Evolutionary conservation across 306 rosid genomes (phyloP), one percentile per base, ranked within the genome.

Genomic region (Lupinus albus): DNA sequence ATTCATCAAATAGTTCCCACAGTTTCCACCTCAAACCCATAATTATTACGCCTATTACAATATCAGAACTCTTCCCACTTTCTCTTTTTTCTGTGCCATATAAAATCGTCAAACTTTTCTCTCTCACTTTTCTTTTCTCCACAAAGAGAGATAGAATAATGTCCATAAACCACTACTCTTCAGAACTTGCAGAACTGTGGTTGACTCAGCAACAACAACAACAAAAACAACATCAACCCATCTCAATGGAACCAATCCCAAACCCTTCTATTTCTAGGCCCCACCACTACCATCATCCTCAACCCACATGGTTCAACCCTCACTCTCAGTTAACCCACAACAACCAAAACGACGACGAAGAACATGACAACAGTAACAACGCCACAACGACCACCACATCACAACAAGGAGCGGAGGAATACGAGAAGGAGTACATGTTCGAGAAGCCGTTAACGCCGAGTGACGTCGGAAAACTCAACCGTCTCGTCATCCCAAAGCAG

Each of bases 401-500:
- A 14, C 7, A 28, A 51, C 17, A 9, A 17, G 61, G 2, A 14
- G 2, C 11, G 1, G 76, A 30, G 30, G 58, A 30, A 33, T 50
- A 60, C 5, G 79, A 85, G 9, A 88, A 86, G 41, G 95, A 87
- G 14, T 56, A 83, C 13, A 86, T 94, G 99, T 93, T 93, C 70
- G 99, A 93, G 79, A 93, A 93, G 77, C 92, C 99, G 2, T 50
- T 93, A 35, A 93, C 99, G 0, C 99, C 99, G 0, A 88, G 96
- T 32, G 99, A 93, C 80, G 99, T 93, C 7, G 99, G 99, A 1
- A 93, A 93, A 78, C 94, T 93, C 1, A 93, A 93, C 86, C 88
- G 99, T 3, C 92, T 93, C 33, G 99, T 93, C 6, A 93, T 93
- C 59, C 99, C 99, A 0, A 93, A 93, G 54, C 99, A 93, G 67